Evolutionary conservation across 2,329 filamentous ascomycete species (phyloP).

Genomic region (Botrytis fragariae): DNA sequence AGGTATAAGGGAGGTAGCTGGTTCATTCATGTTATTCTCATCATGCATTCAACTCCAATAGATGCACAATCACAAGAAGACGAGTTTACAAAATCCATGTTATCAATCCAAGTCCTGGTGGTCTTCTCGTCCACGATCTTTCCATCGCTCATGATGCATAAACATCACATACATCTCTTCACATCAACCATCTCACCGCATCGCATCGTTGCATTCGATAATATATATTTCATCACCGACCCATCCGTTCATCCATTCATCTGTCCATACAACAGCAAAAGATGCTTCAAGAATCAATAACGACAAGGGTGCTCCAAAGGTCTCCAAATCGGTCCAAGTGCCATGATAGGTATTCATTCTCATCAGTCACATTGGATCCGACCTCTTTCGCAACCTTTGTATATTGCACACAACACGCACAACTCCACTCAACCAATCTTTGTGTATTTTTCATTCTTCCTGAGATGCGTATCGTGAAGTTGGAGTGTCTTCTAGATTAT

Average conservation of each 20-base stretch:
- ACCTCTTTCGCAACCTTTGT: not conserved
- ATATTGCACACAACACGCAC: not conserved
- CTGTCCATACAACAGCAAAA: not conserved
- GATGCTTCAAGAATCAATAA: not conserved
- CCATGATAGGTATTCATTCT: conserved; percentile 7
- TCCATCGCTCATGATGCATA: not conserved
- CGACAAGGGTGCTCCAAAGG: not conserved
- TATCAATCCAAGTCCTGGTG: not conserved
- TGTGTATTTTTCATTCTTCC: not conserved
- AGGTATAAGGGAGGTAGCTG: no score
- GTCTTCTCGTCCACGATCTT: not conserved
- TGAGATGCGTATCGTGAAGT: not conserved
- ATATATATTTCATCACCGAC: not conserved
- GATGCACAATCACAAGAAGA: not conserved
- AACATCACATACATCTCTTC: not conserved
- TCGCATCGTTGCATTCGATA: not conserved
- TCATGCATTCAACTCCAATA: not conserved
- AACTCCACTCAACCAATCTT: not conserved
- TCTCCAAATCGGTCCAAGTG: not conserved
- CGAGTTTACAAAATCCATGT: not conserved
- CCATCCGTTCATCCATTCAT: not conserved
- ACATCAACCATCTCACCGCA: not conserved
- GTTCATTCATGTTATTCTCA: not conserved
- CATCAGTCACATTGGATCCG: not conserved
- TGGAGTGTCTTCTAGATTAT: not conserved